Conservation (phyloP, 352 stramenopile genomes). For the Phytopythium aichiense region DNA sequence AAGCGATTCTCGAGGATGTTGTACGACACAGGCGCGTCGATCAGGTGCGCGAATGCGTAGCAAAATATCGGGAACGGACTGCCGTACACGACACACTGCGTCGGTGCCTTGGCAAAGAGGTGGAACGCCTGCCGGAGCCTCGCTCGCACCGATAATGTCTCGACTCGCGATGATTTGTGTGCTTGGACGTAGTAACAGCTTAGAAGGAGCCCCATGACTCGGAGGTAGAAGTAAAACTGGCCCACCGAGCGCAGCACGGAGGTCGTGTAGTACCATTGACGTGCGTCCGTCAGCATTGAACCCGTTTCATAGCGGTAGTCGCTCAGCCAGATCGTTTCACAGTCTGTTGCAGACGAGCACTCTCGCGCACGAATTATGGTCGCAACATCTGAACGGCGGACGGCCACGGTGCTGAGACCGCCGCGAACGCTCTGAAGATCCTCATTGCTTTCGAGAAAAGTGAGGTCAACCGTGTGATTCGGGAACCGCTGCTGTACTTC, state of each 20-base stretch:
- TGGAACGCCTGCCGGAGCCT: conserved; percentile 9
- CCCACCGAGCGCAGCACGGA: conserved; percentile 23
- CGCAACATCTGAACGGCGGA: conserved; percentile 19
- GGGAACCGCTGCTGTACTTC: conserved; percentile 12
- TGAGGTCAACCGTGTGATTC: conserved; percentile 17
- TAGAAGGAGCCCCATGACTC: conserved; percentile 23
- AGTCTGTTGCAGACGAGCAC: conserved; percentile 2
- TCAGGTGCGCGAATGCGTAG: conserved; percentile 42
- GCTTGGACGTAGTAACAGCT: conserved; percentile 25
- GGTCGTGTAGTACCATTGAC: conserved; percentile 28
- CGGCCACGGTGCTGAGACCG: conserved; percentile 7
- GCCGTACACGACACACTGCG: conserved; percentile 47
- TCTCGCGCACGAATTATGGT: conserved; percentile 17
- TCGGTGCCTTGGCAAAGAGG: conserved; percentile 40
- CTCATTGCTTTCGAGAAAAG: conserved; percentile 22
- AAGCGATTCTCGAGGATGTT: conserved; percentile 27
- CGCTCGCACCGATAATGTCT: conserved; percentile 5
- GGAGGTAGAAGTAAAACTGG: conserved; percentile 35
- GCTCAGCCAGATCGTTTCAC: conserved; percentile 30
- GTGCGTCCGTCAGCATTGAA: conserved; percentile 18
- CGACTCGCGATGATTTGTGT: conserved; percentile 5
- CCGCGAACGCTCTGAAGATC: conserved; percentile 18
- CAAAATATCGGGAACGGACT: conserved; percentile 36
- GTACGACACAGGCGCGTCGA: conserved; percentile 41
- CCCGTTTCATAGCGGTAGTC: conserved; percentile 41